Evolutionary conservation across 371 early-diverging fungal species (phyloP), one percentile per base, ranked within the genome.

Genomic region (Rhizopus arrhizus): DNA sequence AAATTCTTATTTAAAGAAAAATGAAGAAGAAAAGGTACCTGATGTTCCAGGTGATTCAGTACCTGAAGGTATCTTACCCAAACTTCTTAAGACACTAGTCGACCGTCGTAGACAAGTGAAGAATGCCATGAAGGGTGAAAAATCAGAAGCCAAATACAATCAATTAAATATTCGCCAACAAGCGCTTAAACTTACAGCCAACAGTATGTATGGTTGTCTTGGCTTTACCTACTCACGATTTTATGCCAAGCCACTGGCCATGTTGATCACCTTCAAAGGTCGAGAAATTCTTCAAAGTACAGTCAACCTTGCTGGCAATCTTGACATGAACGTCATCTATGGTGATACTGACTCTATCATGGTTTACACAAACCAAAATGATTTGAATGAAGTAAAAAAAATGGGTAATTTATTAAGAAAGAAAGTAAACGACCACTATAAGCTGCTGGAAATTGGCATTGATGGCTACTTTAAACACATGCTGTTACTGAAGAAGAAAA

Each of bases 341-440:
- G 99, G 99, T 62, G 99, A 99, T 72, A 99, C 99, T 0, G 99
- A 99, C 75, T 99, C 99, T 3, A 93, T 99, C 53, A 99, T 99
- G 99, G 92, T 99, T 58, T 75, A 99, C 70, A 97, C 97, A 2
- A 85, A 89, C 56, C 84, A 87, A 8, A 77, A 66, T 2, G 82
- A 87, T 11, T 55, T 91, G 0, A 59, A 69, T 0, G 76, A 89
- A 48, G 95, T 91, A 31, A 78, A 85, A 32, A 80, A 89, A 29
- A 81, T 95, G 29, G 96, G 93, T 2, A 72, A 84, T 3, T 74
- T 84, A 13, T 75, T 99, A 41, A 91, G 90, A 60, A 78, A 86
- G 46, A 78, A 78, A 38, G 95, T 99, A 49, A 99, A 99, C 74
- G 81, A 86, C 34, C 82, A 89, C 32, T 99, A 99, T 83, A 84